Percentiles rank a stretch among this genome's conserved stretches.
These are phyloP conservation scores for Suhomyces kunorum DNA, from an alignment of 1,139 yeast genomes.

Conservation along the genomic window DNA sequence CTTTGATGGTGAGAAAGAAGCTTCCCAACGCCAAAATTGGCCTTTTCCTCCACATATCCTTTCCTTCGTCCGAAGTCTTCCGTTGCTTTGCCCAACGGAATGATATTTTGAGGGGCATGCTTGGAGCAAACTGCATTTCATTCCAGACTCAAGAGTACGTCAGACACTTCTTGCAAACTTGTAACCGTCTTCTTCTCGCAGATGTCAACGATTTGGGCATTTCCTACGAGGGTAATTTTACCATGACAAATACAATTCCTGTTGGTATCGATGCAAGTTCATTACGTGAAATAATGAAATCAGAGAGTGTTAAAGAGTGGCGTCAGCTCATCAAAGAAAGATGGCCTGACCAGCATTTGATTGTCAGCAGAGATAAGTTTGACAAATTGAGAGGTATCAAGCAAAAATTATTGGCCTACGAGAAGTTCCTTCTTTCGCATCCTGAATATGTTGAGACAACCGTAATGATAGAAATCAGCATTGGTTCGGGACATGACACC, in stretches of 20 bases:
- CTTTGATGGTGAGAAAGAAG: conserved; percentile 73
- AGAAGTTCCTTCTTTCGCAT: conserved; percentile 65
- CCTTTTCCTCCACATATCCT: conserved; percentile 87
- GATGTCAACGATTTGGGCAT: conserved; percentile 81
- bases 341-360: conserved; percentile 70
- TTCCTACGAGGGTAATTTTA: conserved; percentile 63
- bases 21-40: conserved; percentile 89
- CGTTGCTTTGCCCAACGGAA: conserved; percentile 89
- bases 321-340: conserved; percentile 69
- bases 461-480: conserved; percentile 80
- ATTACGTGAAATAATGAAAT: conserved; percentile 47
- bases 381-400: conserved; percentile 87
- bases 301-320: conserved; percentile 67
- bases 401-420: conserved; percentile 86
- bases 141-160: conserved; percentile 94
- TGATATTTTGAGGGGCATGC: conserved; percentile 73
- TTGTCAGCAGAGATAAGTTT: conserved; percentile 86
- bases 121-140: conserved; percentile 85
- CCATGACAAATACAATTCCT: conserved; percentile 69
- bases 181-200: conserved; percentile 78
- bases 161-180: conserved; percentile 89
- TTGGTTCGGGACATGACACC: conserved; percentile 55
- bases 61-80: conserved; percentile 95
- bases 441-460: conserved; percentile 72
- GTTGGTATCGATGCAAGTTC: conserved; percentile 84